Conservation (phyloP, 176 grass and related monocot species). For the Phoenix dactylifera region DNA sequence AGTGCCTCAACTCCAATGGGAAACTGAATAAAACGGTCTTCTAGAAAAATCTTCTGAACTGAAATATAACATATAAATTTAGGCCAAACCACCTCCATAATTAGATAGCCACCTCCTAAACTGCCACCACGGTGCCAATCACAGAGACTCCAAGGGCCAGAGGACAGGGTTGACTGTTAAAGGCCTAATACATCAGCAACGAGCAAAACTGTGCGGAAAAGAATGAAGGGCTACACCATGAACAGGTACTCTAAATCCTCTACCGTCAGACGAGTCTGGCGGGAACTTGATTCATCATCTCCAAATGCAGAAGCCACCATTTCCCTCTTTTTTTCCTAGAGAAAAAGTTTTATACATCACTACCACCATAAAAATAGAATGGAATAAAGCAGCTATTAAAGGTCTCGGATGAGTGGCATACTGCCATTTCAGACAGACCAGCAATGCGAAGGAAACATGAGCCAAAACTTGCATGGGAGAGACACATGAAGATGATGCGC, state of each 20-base stretch:
- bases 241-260: conserved; percentile 96
- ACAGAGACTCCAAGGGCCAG: background rate
- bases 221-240: conserved; percentile 51
- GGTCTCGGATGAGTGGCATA: too few species aligned
- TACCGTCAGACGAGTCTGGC: conserved; percentile 67
- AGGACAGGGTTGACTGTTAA: background rate
- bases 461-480: too few species aligned
- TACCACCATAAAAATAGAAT: too few species aligned
- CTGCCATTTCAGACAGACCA: too few species aligned
- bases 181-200: conserved; percentile 1
- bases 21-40: background rate
- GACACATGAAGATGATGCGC: too few species aligned
- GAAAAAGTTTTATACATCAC: too few species aligned
- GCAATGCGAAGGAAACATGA: too few species aligned
- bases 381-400: too few species aligned
- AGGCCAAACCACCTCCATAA: too few species aligned
- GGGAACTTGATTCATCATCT: conserved; percentile 69
- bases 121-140: background rate
- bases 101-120: too few species aligned
- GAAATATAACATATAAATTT: background rate
- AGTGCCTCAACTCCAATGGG: background rate
- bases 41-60: background rate
- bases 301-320: conserved; percentile 98
- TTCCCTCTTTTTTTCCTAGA: conserved; percentile 84
- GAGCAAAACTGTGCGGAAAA: conserved; percentile 41